These are phyloP conservation scores for Mucor saturninus DNA, from an alignment of 371 early-diverging fungal species.

Conservation along the genomic window DNA sequence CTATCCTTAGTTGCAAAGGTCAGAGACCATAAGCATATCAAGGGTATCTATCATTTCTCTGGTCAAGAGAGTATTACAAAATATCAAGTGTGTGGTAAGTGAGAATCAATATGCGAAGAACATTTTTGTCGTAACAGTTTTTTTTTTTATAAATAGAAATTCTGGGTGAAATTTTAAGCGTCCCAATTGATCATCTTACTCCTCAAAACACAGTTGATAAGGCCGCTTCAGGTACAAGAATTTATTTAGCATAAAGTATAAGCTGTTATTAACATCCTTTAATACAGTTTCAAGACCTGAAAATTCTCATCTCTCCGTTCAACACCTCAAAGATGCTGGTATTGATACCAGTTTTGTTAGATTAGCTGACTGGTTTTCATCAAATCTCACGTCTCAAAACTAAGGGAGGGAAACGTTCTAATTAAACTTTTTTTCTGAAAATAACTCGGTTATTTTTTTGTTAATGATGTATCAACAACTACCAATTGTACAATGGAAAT, in stretches of 20 bases:
- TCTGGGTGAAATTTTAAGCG: constrained; percentile 54
- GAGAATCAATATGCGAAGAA: constrained; percentile 4
- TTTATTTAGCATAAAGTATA: neutral
- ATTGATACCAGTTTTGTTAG: constrained; percentile 56
- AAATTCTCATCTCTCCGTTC: constrained; percentile 66
- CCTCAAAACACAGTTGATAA: constrained; percentile 40
- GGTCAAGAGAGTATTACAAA: constrained; percentile 72
- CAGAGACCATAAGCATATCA: constrained; percentile 44
- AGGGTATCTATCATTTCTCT: constrained; percentile 75
- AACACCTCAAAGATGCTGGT: constrained; percentile 55
- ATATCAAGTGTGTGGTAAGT: constrained; percentile 77
- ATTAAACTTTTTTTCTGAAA: no score
- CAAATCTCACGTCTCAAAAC: constrained; percentile 2
- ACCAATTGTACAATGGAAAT: no score
- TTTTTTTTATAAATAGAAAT: constrained; percentile 33
- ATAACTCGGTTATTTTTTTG: no score
- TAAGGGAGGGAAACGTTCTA: no score
- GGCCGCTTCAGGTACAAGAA: constrained; percentile 44
- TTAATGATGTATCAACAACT: no score
- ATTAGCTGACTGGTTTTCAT: constrained; percentile 66
- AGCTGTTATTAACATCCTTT: neutral
- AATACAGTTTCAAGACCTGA: constrained; percentile 62
- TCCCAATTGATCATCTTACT: constrained; percentile 60
- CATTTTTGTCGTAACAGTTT: neutral
- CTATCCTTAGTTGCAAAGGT: constrained; percentile 43